Conservation (phyloP, 2,329 filamentous ascomycete species). For the Nectriaceae sp. region DNA sequence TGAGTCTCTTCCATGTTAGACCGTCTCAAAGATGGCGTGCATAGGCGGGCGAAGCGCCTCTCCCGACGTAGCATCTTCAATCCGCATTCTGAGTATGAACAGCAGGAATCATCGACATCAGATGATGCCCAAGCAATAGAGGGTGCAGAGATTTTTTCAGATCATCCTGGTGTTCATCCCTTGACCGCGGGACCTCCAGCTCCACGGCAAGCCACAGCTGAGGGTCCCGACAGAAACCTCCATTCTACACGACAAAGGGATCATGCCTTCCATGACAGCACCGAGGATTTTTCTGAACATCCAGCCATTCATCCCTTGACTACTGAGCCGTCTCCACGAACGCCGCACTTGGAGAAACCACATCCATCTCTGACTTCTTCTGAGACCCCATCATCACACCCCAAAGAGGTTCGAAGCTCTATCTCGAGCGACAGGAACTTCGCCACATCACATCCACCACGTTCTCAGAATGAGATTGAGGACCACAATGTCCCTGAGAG, state of each 20-base stretch:
- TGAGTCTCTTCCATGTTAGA: constrained; percentile 10
- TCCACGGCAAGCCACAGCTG: neutral
- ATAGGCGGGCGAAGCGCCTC: constrained; percentile 20
- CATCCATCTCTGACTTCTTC: neutral
- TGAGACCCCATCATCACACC: neutral
- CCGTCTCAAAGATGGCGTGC: constrained; percentile 19
- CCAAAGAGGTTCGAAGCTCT: neutral
- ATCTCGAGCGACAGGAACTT: neutral
- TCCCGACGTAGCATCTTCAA: constrained; percentile 4
- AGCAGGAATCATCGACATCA: constrained; percentile 6
- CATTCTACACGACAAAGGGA: too few relatives aligned
- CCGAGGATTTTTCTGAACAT: constrained; percentile 11
- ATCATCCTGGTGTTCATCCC: too few relatives aligned
- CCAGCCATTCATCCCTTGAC: constrained; percentile 18
- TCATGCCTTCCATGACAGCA: too few relatives aligned
- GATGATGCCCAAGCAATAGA: neutral
- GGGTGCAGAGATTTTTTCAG: neutral
- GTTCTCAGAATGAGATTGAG: neutral
- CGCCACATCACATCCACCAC: neutral
- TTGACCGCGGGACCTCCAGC: neutral
- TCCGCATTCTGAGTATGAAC: neutral
- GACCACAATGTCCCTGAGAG: neutral
- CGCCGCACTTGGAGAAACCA: constrained; percentile 15
- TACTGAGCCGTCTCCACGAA: constrained; percentile 11
- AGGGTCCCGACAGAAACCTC: neutral